Base-by-base conservation (phyloP, 768 basidiomycete genomes). In the Lactarius tabidus region DNA sequence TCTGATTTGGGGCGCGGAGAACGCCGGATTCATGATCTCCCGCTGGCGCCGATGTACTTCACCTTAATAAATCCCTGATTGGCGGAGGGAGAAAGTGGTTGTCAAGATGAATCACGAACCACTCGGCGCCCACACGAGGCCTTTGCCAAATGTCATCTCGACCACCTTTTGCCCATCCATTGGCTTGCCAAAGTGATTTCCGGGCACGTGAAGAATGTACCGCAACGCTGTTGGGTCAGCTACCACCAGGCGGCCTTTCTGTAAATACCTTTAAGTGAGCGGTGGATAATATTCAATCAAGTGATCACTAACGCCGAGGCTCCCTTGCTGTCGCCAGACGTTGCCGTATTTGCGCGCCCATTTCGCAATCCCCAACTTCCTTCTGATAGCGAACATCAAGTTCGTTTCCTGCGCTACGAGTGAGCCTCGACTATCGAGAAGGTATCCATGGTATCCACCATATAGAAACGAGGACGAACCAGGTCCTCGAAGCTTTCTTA, bases 11-110 rank as follows among this genome's bases (percentile, higher is more conserved):
- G 66, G 55, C 4, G 71, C 67, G 8, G 65, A 70, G 67, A 72
- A 73, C 14, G 71, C 71, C 4, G 72, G 71, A 33, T 65, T 69
- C 70, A 73, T 72, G 61, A 73, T 71, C 62, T 66, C 72, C 28
- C 72, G 62, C 38, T 70, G 67, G 18, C 72, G 69, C 20, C 62
- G 53, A 39, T 73, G 71, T 51, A 67, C 59, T 36, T 69, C 56
- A 33, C 68, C 71, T 72, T 28, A 57, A 20, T 28, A 6, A 33
- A 8, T 28, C 52, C 23, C n/a, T 26, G 14, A 23, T 12, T 52
- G 3, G 29, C 35, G 0, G 23, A 15, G 9, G 35, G 38, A 1
- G 5, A 3, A 2, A 5, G 10, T n/a, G 18, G 33, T 23, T 23
- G 12, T 48, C 2, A 14, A 48, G 45, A 10, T 14, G 9, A n/a